A percentile compares a stretch with the other conserved stretches of the same genome.
Conservation (phyloP, 2,329 filamentous ascomycete genomes). For the Furcasterigmium furcatum region DNA sequence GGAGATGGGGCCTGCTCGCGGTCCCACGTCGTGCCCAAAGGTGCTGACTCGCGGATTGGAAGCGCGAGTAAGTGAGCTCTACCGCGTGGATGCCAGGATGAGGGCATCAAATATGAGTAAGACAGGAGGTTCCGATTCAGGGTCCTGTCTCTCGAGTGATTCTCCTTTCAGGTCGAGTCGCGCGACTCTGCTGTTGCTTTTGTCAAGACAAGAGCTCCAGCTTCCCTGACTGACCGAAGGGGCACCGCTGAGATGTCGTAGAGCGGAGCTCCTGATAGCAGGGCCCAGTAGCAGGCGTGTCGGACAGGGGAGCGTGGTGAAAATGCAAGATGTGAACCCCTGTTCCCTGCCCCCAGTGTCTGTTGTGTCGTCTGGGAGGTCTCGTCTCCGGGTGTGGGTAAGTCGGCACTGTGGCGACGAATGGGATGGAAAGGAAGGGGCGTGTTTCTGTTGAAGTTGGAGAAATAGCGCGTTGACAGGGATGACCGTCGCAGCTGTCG, state of each 20-base stretch:
- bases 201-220: too few relatives aligned
- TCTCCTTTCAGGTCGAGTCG: too few relatives aligned
- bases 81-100: too few relatives aligned
- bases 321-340: not conserved
- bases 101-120: too few relatives aligned
- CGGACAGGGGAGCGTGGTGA: not conserved
- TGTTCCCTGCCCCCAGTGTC: not conserved
- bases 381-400: not conserved
- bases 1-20: not conserved
- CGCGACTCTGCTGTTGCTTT: not conserved
- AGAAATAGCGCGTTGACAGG: not conserved
- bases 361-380: not conserved
- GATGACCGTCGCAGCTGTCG: not conserved
- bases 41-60: not conserved
- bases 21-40: not conserved
- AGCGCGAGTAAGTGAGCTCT: not conserved
- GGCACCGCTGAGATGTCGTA: too few relatives aligned
- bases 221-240: not conserved
- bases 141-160: too few relatives aligned
- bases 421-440: not conserved
- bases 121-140: too few relatives aligned
- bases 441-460: not conserved
- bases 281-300: not conserved
- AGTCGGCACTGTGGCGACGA: slow-evolving; percentile 2
- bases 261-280: not conserved